phyloP scores from a whole-genome alignment of 1,139 yeast species.

The Blastobotrys arbuscula region DNA sequence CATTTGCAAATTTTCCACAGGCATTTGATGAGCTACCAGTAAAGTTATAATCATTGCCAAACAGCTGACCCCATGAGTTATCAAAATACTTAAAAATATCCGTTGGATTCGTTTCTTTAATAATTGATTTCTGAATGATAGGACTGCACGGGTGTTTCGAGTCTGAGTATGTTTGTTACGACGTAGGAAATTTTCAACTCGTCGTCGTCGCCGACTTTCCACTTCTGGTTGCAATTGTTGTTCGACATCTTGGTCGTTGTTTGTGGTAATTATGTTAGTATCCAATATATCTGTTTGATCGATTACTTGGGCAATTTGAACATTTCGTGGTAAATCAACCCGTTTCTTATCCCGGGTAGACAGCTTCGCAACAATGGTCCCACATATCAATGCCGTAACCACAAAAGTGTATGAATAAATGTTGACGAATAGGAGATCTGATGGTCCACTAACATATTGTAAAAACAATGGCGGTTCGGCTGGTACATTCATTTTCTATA shows the following conservation, averaged over 20 bases:
- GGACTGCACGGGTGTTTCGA: no score
- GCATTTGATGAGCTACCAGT: conserved; percentile 1
- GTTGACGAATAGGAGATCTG: conserved; percentile 1
- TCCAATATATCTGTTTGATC: no score
- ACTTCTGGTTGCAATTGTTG: no score
- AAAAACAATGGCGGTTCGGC: no score
- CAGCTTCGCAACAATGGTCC: background rate
- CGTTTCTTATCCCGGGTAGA: background rate
- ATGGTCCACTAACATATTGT: no score
- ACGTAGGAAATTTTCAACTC: no score
- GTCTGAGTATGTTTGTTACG: no score
- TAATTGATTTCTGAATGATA: background rate
- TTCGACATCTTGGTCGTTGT: no score
- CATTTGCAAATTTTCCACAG: background rate
- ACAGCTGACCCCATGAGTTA: conserved; percentile 3
- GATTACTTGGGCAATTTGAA: no score
- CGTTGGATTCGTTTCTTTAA: conserved; percentile 1
- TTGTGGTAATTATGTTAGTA: no score
- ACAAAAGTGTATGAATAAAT: background rate
- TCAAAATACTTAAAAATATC: background rate
- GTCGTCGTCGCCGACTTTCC: no score
- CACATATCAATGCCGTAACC: background rate
- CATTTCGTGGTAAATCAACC: background rate
- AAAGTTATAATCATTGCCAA: conserved; percentile 1
- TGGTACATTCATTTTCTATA: no score